Percentiles rank a stretch among this genome's conserved stretches.
Conservation (phyloP, 768 basidiomycete species). For the Tubosaeta brunneosetosa region DNA sequence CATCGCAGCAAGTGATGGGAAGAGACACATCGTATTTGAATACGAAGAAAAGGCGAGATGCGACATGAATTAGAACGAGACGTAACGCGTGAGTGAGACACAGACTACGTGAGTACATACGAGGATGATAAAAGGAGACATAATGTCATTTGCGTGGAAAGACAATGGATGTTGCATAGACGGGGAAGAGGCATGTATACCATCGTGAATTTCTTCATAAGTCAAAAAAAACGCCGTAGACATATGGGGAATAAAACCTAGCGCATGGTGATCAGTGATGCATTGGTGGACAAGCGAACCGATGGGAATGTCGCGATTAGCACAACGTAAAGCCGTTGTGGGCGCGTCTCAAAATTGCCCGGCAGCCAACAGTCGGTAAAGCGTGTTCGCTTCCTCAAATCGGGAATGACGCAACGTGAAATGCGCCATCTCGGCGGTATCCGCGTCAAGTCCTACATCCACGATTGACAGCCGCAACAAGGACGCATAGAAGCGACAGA, state of each 20-base stretch:
- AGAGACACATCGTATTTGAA: neutral
- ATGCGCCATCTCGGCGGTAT: conserved; percentile 73
- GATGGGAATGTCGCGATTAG: neutral
- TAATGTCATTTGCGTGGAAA: neutral
- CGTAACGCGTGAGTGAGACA: neutral
- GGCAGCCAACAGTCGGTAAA: conserved; percentile 61
- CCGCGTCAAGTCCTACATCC: conserved; percentile 58
- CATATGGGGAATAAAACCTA: conserved; percentile 5
- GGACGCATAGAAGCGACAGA: conserved; percentile 73
- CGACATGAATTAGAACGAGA: neutral
- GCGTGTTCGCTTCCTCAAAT: conserved; percentile 70
- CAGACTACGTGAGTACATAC: neutral
- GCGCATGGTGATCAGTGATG: neutral
- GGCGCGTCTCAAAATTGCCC: conserved; percentile 26
- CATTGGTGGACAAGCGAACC: neutral
- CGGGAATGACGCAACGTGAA: conserved; percentile 69
- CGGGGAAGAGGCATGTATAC: neutral
- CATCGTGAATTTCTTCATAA: conserved; percentile 12
- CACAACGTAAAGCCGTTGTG: neutral
- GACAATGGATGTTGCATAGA: conserved; percentile 1
- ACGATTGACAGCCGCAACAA: conserved; percentile 64
- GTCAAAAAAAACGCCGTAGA: conserved; percentile 11
- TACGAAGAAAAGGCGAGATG: neutral
- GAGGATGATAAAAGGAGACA: neutral
- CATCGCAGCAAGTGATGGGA: neutral